Percentiles rank a stretch among this genome's conserved stretches.
Conservation (phyloP, 306 rosid species). For the Psophocarpus tetragonolobus region DNA sequence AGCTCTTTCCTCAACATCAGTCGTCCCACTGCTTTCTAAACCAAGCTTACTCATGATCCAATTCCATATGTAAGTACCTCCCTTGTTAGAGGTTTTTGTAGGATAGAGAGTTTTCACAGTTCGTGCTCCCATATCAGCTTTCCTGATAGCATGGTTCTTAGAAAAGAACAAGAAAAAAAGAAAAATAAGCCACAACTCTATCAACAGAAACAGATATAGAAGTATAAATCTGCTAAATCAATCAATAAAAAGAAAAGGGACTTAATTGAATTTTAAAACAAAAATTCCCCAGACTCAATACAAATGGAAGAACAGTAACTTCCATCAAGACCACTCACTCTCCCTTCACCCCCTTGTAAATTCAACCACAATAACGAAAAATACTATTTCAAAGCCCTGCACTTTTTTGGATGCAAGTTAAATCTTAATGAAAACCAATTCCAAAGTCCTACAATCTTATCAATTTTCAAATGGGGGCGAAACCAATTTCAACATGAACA, state of each 20-base stretch:
- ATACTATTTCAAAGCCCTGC: background rate
- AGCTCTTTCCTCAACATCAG: slow-evolving; percentile 42
- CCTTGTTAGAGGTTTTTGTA: slow-evolving; percentile 40
- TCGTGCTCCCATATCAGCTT: slow-evolving; percentile 74
- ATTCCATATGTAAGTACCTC: slow-evolving; percentile 53
- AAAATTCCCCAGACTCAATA: background rate
- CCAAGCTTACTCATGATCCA: slow-evolving; percentile 73
- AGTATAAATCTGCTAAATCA: background rate
- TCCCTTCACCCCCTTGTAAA: slow-evolving; percentile 17
- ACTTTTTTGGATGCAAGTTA: background rate
- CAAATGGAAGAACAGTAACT: background rate
- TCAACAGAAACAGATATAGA: slow-evolving; percentile 20
- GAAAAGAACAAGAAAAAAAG: slow-evolving; percentile 38
- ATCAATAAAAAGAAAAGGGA: background rate
- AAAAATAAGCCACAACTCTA: slow-evolving; percentile 33
- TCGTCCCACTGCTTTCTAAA: slow-evolving; percentile 43
- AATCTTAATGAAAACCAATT: no score
- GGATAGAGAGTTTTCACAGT: slow-evolving; percentile 76
- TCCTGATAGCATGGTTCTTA: slow-evolving; percentile 94
- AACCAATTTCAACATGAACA: no score
- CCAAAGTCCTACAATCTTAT: no score
- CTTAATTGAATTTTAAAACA: background rate
- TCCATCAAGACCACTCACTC: no score
- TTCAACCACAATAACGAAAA: background rate
- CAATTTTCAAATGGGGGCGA: no score